A percentile compares a stretch with the other conserved stretches of the same genome.
These are phyloP conservation scores for Penicillium sp. DNA, from an alignment of 2,329 filamentous ascomycete species.

Conservation along the genomic window DNA sequence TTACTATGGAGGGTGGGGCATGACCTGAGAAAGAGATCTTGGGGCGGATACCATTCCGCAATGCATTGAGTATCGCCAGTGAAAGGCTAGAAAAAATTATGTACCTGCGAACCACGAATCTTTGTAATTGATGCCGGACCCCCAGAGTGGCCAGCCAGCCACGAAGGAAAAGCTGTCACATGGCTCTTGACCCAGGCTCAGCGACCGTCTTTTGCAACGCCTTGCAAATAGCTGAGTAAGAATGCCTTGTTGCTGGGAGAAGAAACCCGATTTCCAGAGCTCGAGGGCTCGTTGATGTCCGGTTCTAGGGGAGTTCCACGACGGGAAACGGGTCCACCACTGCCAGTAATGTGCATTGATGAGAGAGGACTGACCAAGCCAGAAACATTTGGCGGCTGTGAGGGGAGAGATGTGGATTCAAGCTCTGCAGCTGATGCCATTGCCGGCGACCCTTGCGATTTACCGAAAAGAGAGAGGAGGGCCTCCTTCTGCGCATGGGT, in stretches of 20 bases:
- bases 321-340: constrained; percentile 14
- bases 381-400: constrained; percentile 16
- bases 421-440: constrained; percentile 17
- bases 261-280: constrained; percentile 41
- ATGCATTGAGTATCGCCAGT: too few species aligned
- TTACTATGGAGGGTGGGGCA: too few species aligned
- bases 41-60: too few species aligned
- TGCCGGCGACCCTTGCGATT: constrained; percentile 30
- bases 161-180: too few species aligned
- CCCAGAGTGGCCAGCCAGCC: too few species aligned
- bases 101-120: too few species aligned
- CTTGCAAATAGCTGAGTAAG: constrained; percentile 67
- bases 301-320: constrained; percentile 13
- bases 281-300: constrained; percentile 41
- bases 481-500: constrained; percentile 44
- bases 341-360: constrained; percentile 19
- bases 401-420: constrained; percentile 16
- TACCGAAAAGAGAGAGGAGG: constrained; percentile 59
- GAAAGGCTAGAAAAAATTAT: too few species aligned
- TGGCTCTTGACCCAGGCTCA: constrained; percentile 12
- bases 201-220: constrained; percentile 42
- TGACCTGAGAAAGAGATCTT: too few species aligned
- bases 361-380: constrained; percentile 28
- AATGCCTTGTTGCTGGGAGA: constrained; percentile 70
- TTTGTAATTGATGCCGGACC: too few species aligned